Base-by-base conservation (phyloP, 352 stramenopile species). In the Saprolegnia diclina region DNA sequence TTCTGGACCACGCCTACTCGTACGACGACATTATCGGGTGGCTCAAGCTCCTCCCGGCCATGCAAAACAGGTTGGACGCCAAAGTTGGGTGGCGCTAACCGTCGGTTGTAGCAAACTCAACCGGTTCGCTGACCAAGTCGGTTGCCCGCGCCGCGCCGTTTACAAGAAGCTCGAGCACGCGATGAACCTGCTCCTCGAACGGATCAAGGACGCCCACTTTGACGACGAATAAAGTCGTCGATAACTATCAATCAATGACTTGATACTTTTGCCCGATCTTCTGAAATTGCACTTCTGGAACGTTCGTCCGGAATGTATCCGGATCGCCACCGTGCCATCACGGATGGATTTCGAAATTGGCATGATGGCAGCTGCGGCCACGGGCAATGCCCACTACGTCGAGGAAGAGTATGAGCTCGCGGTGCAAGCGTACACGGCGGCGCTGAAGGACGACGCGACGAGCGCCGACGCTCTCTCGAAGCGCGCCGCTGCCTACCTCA, bases 351-450 rank as follows among this genome's bases (percentile, higher is more conserved):
- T 45, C 38, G 38, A 45, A 14, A 16, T 45, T 45, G 38, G n/a
- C 52, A 65, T 65, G 44, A 73, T 73, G 56, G 64, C 64, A 13
- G 63, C 19, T 35, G 14, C 38, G 14, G 57, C 57, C 5, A 38
- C 86, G 44, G 88, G 72, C 35, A 96, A 94, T 74, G 83, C 83
- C 63, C 72, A 88, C 46, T 96, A 92, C 56, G 85, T 94, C 65
- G 87, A 96, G 69, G 85, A 94, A 75, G 71, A 77, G 42, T 96
- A 91, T 73, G 75, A 77, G 1, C 76, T 84, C 35, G 86, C 88
- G 16, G 62, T 86, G 37, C 59, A 67, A 16, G 76, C 78, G 65
- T 94, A 91, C 73, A 74, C 78, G 35, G 74, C 72, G 1, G 82
- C 78, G 9, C 35, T 87, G 21, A 72, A 81, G 52, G 53, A 73